phyloP scores from a whole-genome alignment of 495 filamentous ascomycete species.

The Massariosphaeria phaeospora region DNA sequence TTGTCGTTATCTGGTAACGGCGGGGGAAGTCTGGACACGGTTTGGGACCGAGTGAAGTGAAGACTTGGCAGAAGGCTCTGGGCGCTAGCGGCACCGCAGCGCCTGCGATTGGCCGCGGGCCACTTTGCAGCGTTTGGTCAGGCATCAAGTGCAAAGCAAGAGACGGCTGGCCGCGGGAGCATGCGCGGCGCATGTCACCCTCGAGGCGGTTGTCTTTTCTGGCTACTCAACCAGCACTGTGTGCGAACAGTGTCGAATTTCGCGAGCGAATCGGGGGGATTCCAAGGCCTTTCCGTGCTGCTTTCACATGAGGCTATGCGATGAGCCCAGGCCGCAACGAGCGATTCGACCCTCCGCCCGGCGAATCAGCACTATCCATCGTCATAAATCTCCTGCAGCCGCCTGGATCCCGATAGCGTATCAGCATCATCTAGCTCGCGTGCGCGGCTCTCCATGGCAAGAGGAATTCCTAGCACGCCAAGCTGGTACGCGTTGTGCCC shows the following conservation, averaged over 20 bases:
- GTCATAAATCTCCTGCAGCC: background rate
- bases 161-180: background rate
- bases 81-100: background rate
- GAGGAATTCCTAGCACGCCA: background rate
- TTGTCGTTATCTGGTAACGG: background rate
- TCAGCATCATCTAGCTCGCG: background rate
- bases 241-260: no score
- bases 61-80: background rate
- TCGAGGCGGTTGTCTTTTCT: no score
- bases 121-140: background rate
- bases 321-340: background rate
- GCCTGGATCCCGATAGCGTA: background rate
- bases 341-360: background rate
- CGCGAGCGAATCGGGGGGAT: no score
- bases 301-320: no score
- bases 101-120: background rate
- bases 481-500: no score
- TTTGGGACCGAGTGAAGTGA: background rate
- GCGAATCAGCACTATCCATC: slow-evolving; percentile 5
- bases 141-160: background rate
- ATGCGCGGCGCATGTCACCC: no score
- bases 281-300: no score
- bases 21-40: slow-evolving; percentile 1
- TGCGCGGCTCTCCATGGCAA: background rate
- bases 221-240: background rate